Evolutionary conservation across 371 early-diverging fungal genomes (phyloP), one percentile per base, ranked within the genome.

Genomic region (Mycotypha africana): DNA sequence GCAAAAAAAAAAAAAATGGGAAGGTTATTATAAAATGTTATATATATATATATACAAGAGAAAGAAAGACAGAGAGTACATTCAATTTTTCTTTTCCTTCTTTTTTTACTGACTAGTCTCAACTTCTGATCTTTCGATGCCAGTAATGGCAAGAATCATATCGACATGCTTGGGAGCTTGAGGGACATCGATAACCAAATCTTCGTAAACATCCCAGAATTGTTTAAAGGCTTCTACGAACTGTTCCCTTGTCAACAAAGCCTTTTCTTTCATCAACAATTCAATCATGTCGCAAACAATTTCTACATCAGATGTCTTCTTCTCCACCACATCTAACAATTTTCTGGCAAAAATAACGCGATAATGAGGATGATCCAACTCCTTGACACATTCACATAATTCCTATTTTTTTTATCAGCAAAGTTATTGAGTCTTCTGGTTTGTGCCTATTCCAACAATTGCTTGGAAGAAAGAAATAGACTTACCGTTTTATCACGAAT

Each of bases 101-200:
- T n/a, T n/a, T n/a, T n/a, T n/a, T n/a, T n/a, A n/a, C n/a, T 42
- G 17, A 36, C 70, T 53, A 44, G 72, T 65, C 37, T 63, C 53
- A 10, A 75, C 70, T 44, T 72, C 76, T 15, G 68, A 42, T 38
- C 76, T 67, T 23, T 82, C 79, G 45, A 83, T 62, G 35, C 60
- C 62, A 8, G 75, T 66, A 19, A 70, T 74, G 16, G 76, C 76
- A 33, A 89, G 62, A 44, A 91, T 52, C 42, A 65, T 65, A 37
- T 82, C 86, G 37, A 86, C 74, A 74, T 75, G 76, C 42, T 74
- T 77, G 57, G 73, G 84, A 14, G 83, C 86, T 41, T 80, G 77
- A 26, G 95, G 95, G 1, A 86, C 84, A 73, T 95, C 95, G 38
- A 83, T 78, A 2, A 79, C 75, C 41, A 87, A 70, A 61, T 94